Conservation (phyloP, 2,329 filamentous ascomycete genomes). For the Dendrostoma leiphaemia region DNA sequence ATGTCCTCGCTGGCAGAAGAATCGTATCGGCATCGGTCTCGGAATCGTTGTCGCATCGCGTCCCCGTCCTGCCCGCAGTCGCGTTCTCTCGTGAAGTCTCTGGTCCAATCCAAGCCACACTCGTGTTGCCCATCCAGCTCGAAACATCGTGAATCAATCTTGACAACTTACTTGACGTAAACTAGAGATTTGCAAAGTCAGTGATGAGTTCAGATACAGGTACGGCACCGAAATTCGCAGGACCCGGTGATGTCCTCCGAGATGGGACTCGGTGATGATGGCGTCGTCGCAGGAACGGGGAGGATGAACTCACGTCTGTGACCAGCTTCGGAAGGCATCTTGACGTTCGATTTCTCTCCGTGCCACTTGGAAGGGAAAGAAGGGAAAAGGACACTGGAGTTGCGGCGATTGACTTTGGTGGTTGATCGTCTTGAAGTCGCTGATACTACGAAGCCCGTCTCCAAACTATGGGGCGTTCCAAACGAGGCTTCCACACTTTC, state of each 20-base stretch:
- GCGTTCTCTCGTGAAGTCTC: background rate
- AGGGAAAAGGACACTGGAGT: conserved; percentile 41
- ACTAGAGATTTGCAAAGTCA: conserved; percentile 52
- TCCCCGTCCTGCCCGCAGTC: conserved; percentile 1
- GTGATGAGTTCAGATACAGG: conserved; percentile 25
- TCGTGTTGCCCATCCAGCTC: background rate
- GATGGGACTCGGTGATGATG: background rate
- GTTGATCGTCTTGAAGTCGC: conserved; percentile 20
- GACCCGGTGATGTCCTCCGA: background rate
- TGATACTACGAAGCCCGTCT: conserved; percentile 1
- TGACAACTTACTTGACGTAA: conserved; percentile 80
- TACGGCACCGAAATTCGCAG: conserved; percentile 27
- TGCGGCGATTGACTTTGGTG: conserved; percentile 32
- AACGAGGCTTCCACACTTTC: background rate
- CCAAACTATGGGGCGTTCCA: conserved; percentile 1
- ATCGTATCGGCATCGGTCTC: conserved; percentile 23
- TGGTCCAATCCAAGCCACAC: conserved; percentile 10
- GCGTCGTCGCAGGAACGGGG: background rate
- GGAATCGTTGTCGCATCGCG: conserved; percentile 4
- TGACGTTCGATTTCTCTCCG: conserved; percentile 42
- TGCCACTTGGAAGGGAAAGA: conserved; percentile 36
- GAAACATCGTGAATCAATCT: conserved; percentile 5
- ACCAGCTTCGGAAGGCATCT: conserved; percentile 85
- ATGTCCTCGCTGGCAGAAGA: conserved; percentile 12
- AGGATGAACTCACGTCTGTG: conserved; percentile 73